Base-by-base conservation (phyloP, 352 stramenopile genomes). In the Globisporangium emineosum region DNA sequence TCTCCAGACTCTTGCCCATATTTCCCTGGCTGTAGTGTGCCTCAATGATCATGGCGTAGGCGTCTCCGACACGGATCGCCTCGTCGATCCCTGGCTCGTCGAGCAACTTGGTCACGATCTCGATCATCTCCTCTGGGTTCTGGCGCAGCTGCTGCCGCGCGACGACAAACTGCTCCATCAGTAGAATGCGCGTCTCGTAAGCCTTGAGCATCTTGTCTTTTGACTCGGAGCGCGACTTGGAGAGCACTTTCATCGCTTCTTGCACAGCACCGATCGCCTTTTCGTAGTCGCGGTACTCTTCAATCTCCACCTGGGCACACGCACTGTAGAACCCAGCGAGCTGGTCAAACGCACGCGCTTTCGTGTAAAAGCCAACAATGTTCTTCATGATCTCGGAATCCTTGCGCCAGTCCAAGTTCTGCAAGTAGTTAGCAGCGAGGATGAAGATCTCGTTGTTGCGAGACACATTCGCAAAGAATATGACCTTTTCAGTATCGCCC, bases 331-430 rank as follows among this genome's bases (percentile, higher is more conserved):
- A 99, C 0, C 67, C 72, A 25, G 89, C 76, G 35, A 99, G 84
- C 68, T 97, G 91, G 57, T 96, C 85, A 50, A 92, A 93, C 10
- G 93, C 93, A 52, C 95, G 91, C 2, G 96, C 96, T 69, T 98
- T 98, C 27, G 86, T 94, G 77, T 98, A 98, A 50, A 98, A 98
- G 9, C 72, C 73, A 5, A 98, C 82, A 43, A 99, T 98, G 37
- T 91, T 88, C 67, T 98, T 98, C 61, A 98, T 85, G 43, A 98
- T 81, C 27, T 98, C 86, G 15, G 71, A 45, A 52, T 97, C 87
- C 51, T 90, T 91, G 53, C 88, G 86, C 94, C 94, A 98, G 73
- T 98, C 83, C 47, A 98, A 77, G 68, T 91, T 97, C 69, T 98
- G 94, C 40, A 99, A 67, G 65, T 98, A 98, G 68, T 98, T 98